Evolutionary conservation across 768 basidiomycete genomes (phyloP), one percentile per base, ranked within the genome.

Genomic region (Agrocybe pediades): DNA sequence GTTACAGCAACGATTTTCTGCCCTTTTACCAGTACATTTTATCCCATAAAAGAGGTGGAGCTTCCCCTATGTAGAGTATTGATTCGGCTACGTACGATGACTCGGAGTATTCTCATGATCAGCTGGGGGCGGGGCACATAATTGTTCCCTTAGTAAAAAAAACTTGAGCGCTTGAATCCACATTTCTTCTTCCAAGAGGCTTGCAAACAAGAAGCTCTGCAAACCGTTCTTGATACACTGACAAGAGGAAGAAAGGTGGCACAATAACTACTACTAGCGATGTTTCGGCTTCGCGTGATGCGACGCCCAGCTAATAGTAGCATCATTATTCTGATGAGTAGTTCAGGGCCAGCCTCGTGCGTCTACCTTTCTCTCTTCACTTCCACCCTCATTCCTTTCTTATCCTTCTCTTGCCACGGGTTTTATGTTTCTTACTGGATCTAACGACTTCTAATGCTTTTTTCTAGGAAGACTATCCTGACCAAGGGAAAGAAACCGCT

Each of bases 401-500:
- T 44, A 26, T 55, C 44, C 42, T 46, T 39, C 53, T 44, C 46
- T 48, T n/a, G n/a, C 44, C 43, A 54, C 53, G 16, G 33, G 46
- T 49, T 60, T 55, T 58, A 60, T 64, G 63, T 56, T 49, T 29
- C 41, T n/a, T n/a, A n/a, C 49, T 55, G 53, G 50, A 36, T 41
- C 41, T 56, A 9, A 60, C 58, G 50, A 58, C 55, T 26, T 51
- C 56, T 60, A 47, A 80, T 80, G 78, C 67, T 76, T 51, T 77
- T 81, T 64, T 82, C 79, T 56, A 80, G 79, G 65, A 79, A 81
- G 58, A 70, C 62, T n/a, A 68, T 80, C 61, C 61, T 81, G 36
- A 75, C 75, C 23, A 81, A 79, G 62, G 78, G 82, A 54, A 79
- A 74, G 60, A 75, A 74, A 61, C 83, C 85, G 26, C 65, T 86